A percentile compares a stretch with the other conserved stretches of the same genome.
phyloP scores from a whole-genome alignment of 345 rosid species.

The Eutrema japonicum region DNA sequence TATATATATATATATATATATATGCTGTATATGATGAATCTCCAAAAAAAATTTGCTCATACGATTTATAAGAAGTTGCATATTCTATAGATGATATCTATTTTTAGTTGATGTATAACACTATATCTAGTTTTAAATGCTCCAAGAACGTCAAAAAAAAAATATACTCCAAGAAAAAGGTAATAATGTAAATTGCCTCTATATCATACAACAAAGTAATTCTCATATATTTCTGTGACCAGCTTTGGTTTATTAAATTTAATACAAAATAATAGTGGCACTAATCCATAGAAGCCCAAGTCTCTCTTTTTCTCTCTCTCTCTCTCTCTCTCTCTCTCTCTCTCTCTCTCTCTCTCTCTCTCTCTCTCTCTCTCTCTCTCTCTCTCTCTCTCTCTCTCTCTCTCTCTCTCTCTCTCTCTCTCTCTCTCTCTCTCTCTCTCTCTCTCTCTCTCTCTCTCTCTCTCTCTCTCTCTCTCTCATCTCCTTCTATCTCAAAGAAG shows the following conservation, averaged over 20 bases:
- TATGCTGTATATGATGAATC: not conserved
- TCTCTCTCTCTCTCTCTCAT: constrained; percentile 9
- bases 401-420: constrained; percentile 21
- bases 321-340: constrained; percentile 22
- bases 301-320: constrained; percentile 18
- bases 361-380: constrained; percentile 25
- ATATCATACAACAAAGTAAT: constrained; percentile 25
- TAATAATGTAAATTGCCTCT: not conserved
- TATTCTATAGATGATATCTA: constrained; percentile 11
- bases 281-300: constrained; percentile 49
- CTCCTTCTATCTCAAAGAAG: constrained; percentile 44
- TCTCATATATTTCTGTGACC: constrained; percentile 60
- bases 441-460: constrained; percentile 6
- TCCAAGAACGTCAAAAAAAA: no score
- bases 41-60: not conserved
- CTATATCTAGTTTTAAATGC: not conserved
- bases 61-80: not conserved
- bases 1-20: not conserved
- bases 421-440: constrained; percentile 4
- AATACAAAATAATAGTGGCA: constrained; percentile 45
- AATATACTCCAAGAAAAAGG: not conserved
- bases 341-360: constrained; percentile 23
- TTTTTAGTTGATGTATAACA: constrained; percentile 13
- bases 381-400: constrained; percentile 22
- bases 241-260: constrained; percentile 42